Base-by-base conservation (phyloP, 345 rosid genomes). In the Litchi chinensis region DNA sequence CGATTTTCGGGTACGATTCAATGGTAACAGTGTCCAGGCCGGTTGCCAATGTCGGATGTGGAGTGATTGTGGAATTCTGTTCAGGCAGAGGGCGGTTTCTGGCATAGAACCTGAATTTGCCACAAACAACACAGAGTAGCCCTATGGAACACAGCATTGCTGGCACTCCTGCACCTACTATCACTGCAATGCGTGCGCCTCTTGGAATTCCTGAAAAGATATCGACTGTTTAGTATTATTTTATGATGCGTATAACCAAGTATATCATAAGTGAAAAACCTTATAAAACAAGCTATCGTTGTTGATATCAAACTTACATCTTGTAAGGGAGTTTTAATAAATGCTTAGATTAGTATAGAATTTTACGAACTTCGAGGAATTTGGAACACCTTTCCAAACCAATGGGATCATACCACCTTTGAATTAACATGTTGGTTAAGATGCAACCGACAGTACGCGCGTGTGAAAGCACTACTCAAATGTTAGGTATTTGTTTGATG, bases 91-190 rank as follows among this genome's bases (percentile, higher is more conserved):
- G 67, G 54, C 39, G 69, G 64, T 86, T 76, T 50, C 74, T 70
- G 10, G 74, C 71, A 6, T 10, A 81, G 6, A 74, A 11, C 26
- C 74, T 85, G 75, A 90, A 65, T 77, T 76, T 89, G 75, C 86
- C 64, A 39, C 82, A 88, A 0, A 90, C 0, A 24, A 81, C 79
- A 71, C 91, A 86, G 1, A 85, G 2, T 0, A 89, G 26, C 12
- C 97, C 89, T 0, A 85, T 50, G 5, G 79, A 8, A 41, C 86
- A 79, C 40, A 94, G 69, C 4, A 86, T 6, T 57, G 77, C 71
- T 2, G 95, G 98, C 13, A 94, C 73, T 65, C 97, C 94, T 3
- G 84, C 95, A 2, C 89, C 92, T 0, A 88, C 69, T 5, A 83
- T 79, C 40, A 91, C 79, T 11, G 90, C 91, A 41, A 87, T 88